Conservation (phyloP, 768 basidiomycete species). For the Mycena capillaripes region DNA sequence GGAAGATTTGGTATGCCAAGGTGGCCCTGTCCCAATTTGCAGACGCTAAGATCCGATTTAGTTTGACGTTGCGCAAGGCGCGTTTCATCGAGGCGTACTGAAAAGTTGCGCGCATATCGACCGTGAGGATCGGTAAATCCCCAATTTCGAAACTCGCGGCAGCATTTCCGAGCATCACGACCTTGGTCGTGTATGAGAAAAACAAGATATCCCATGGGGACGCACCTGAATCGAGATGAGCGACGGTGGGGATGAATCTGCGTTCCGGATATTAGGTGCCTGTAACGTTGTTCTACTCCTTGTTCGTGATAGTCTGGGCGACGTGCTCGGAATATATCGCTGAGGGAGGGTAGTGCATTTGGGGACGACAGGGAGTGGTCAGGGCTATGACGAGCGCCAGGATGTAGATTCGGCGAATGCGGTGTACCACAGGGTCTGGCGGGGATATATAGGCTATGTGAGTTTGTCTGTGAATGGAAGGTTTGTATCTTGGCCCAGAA, state of each 20-base stretch:
- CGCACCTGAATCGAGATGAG: conserved; percentile 52
- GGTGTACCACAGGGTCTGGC: conserved; percentile 62
- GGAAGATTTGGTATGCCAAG: conserved; percentile 70
- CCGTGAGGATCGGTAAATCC: conserved; percentile 87
- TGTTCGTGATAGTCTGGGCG: conserved; percentile 69
- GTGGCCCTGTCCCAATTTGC: no score
- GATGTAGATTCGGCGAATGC: conserved; percentile 63
- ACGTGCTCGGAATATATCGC: conserved; percentile 83
- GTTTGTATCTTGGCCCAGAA: conserved; percentile 70
- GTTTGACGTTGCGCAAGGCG: conserved; percentile 62
- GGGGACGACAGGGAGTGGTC: conserved; percentile 81
- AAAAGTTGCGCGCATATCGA: conserved; percentile 73
- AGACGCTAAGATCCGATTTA: conserved; percentile 73
- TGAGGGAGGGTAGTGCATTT: conserved; percentile 77
- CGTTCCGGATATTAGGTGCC: conserved; percentile 62
- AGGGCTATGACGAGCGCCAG: conserved; percentile 53
- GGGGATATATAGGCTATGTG: conserved; percentile 15
- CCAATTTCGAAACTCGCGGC: conserved; percentile 84
- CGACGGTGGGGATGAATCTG: no score
- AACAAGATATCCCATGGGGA: conserved; percentile 73
- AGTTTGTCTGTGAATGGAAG: neutral
- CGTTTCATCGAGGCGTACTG: conserved; percentile 75
- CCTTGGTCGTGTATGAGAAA: conserved; percentile 89
- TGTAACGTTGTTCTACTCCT: conserved; percentile 78
- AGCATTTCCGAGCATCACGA: conserved; percentile 85